Base-by-base conservation (phyloP, 345 rosid species). In the Eucalyptus rudis region DNA sequence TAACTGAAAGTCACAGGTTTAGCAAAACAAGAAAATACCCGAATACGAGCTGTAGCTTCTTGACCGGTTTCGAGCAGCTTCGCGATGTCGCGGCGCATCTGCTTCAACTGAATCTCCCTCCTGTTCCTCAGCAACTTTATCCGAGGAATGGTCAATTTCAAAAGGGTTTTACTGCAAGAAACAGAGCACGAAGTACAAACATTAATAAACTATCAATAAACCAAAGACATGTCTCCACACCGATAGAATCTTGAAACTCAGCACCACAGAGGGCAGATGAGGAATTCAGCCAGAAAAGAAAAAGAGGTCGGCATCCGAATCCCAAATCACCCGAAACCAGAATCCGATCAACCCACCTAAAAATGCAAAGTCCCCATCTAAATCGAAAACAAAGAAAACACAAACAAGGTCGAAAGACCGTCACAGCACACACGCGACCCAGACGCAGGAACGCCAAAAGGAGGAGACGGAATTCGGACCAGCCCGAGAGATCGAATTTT, bases 61-160 rank as follows among this genome's bases (percentile, higher is more conserved):
- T 98, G 99, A 88, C 99, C 99, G 68, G 98, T 94, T 94, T 96
- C 96, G n/a, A 98, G 98, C 91, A 97, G 98, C 93, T 96, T 97
- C 52, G 97, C 99, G 87, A 98, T 95, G 91, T 98, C 98, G 4
- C 95, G 95, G 43, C 97, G 99, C 99, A 97, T 96, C 89, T 98
- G 96, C 93, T 92, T 98, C 25, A 96, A 91, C 94, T 98, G 98
- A 86, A 95, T 93, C 94, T 97, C 98, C 87, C 99, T 95, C 92
- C 99, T 92, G 87, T 98, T 98, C 92, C 99, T 90, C 87, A 97
- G 92, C 92, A 98, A 91, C 94, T 95, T 98, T 87, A 96, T 96
- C n/a, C 98, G 93, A 6, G 98, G 98, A 88, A 94, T 94, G 84
- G 94, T 91, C 92, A 98, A 91, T 92, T 98, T 97, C 64, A 98